Evolutionary conservation across 805 yeast species (phyloP).

Genomic region (Candida coquimbonensis): DNA sequence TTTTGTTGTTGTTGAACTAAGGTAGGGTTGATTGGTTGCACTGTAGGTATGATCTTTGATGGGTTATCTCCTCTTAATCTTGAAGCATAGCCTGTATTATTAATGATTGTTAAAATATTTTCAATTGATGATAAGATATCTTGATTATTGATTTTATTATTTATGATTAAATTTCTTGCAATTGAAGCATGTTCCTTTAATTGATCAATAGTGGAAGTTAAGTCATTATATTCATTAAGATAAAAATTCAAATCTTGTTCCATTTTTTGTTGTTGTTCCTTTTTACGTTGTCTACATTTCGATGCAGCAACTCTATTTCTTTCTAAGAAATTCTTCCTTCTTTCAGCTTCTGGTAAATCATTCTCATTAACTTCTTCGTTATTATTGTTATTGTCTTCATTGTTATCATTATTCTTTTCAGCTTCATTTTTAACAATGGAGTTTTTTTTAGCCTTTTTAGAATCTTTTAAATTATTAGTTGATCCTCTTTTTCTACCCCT

Average conservation of each 20-base stretch:
- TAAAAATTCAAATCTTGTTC: constrained; percentile 71
- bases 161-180: constrained; percentile 38
- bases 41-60: constrained; percentile 20
- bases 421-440: background rate
- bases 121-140: constrained; percentile 40
- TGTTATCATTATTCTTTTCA: background rate
- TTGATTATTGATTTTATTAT: constrained; percentile 22
- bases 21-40: constrained; percentile 24
- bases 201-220: constrained; percentile 50
- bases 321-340: constrained; percentile 72
- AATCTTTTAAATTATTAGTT: constrained; percentile 1
- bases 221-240: constrained; percentile 59
- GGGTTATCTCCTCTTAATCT: constrained; percentile 23
- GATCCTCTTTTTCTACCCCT: constrained; percentile 12
- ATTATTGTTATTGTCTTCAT: background rate
- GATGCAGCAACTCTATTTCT: constrained; percentile 93
- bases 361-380: constrained; percentile 5
- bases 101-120: constrained; percentile 11
- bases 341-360: constrained; percentile 58
- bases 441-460: constrained; percentile 3
- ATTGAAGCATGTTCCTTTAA: constrained; percentile 51
- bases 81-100: constrained; percentile 21
- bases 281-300: constrained; percentile 91
- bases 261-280: constrained; percentile 77
- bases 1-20: constrained; percentile 16